Conservation (phyloP, 2,329 filamentous ascomycete genomes). For the Fonsecaea pedrosoi region DNA sequence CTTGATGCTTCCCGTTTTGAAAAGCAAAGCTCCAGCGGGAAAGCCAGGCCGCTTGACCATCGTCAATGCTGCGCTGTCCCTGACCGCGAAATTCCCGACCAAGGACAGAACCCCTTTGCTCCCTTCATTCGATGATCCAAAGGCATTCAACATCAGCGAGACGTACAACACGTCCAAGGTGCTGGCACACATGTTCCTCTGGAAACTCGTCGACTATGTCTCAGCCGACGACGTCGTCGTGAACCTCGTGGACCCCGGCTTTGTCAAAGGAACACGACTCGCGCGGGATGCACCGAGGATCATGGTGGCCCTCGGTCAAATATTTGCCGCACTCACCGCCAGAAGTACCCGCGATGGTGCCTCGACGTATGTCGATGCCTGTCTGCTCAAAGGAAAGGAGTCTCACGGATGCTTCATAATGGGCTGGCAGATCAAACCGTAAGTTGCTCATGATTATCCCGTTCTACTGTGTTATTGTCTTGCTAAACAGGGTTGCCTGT, state of each 20-base stretch:
- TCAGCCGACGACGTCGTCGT: constrained; percentile 52
- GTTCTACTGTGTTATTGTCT: constrained; percentile 42
- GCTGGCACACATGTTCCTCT: constrained; percentile 47
- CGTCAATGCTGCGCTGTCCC: constrained; percentile 39
- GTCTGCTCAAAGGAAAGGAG: constrained; percentile 55
- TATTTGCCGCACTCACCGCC: constrained; percentile 42
- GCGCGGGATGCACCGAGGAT: constrained; percentile 42
- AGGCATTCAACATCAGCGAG: constrained; percentile 35
- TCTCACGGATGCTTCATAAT: constrained; percentile 60
- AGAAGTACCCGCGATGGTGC: constrained; percentile 51
- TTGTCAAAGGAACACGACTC: constrained; percentile 54
- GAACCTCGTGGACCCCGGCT: constrained; percentile 58
- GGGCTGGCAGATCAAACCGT: constrained; percentile 57
- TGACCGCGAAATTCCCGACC: constrained; percentile 27
- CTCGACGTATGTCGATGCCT: constrained; percentile 57
- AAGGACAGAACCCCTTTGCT: constrained; percentile 37
- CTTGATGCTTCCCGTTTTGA: constrained; percentile 43
- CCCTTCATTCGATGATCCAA: constrained; percentile 44
- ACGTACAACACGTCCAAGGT: constrained; percentile 45
- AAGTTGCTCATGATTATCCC: constrained; percentile 41
- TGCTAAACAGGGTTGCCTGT: constrained; percentile 28
- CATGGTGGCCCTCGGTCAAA: constrained; percentile 29
- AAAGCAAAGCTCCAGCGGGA: constrained; percentile 30
- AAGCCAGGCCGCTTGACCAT: constrained; percentile 32
- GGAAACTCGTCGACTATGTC: constrained; percentile 49